Conservation (phyloP, 2,329 filamentous ascomycete species). For the Colletotrichum musae region DNA sequence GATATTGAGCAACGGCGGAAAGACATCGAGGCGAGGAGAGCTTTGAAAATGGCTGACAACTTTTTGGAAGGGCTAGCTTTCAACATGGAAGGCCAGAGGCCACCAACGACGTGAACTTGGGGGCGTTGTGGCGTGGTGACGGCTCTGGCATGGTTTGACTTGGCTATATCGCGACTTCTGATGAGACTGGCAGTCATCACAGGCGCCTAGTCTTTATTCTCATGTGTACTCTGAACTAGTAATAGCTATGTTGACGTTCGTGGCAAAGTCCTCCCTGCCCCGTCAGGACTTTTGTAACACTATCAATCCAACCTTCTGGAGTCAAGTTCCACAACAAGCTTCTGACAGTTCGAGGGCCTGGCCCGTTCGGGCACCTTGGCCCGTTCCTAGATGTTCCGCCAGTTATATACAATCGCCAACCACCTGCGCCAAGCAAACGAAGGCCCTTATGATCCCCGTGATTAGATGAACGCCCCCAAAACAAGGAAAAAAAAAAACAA, state of each 20-base stretch:
- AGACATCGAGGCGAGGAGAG: slow-evolving; percentile 73
- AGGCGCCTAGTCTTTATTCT: too few relatives aligned
- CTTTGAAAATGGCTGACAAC: slow-evolving; percentile 78
- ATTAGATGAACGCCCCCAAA: slow-evolving; percentile 12
- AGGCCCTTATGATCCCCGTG: slow-evolving; percentile 18
- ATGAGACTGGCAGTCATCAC: too few relatives aligned
- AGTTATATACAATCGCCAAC: slow-evolving; percentile 32
- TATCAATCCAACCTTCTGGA: background rate
- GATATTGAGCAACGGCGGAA: slow-evolving; percentile 76
- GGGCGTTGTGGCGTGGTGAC: too few relatives aligned
- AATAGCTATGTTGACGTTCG: too few relatives aligned
- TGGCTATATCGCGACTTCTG: too few relatives aligned
- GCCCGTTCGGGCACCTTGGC: background rate
- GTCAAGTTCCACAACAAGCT: background rate
- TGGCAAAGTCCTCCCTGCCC: background rate
- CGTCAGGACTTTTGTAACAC: slow-evolving; percentile 1
- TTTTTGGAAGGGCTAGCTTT: slow-evolving; percentile 75
- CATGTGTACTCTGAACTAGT: too few relatives aligned
- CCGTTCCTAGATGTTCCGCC: slow-evolving; percentile 23
- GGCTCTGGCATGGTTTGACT: too few relatives aligned
- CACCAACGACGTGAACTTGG: too few relatives aligned
- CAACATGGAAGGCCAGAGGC: slow-evolving; percentile 10
- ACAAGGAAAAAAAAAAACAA: background rate
- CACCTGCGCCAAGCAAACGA: slow-evolving; percentile 20
- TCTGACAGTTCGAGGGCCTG: background rate